A percentile compares a stretch with the other conserved stretches of the same genome.
phyloP scores from a whole-genome alignment of 441 rosid species.

The Metrosideros polymorpha region DNA sequence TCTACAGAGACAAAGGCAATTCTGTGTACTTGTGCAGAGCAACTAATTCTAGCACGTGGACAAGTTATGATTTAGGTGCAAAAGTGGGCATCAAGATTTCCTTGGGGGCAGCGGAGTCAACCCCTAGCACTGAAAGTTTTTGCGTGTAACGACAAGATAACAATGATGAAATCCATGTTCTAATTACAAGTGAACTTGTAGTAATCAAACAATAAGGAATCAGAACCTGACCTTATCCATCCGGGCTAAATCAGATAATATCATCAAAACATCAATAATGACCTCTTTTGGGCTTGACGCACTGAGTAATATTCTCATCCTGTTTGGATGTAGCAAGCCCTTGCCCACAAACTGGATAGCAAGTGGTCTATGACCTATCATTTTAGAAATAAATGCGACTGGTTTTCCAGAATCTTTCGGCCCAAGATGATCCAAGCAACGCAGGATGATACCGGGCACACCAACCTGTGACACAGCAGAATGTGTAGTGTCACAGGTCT shows the following conservation, averaged over 20 bases:
- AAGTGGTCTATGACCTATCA: slow-evolving; percentile 68
- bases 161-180: neutral
- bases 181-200: neutral
- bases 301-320: slow-evolving; percentile 67
- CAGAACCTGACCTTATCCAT: slow-evolving; percentile 77
- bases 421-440: slow-evolving; percentile 78
- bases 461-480: slow-evolving; percentile 52
- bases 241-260: slow-evolving; percentile 86
- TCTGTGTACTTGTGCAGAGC: neutral
- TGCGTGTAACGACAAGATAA: neutral
- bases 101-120: neutral
- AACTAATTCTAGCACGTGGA: neutral
- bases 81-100: neutral
- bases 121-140: neutral
- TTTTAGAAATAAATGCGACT: slow-evolving; percentile 91
- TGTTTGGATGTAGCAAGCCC: slow-evolving; percentile 75
- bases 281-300: slow-evolving; percentile 71
- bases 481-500: slow-evolving; percentile 1
- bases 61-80: neutral
- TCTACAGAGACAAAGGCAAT: neutral
- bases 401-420: slow-evolving; percentile 72
- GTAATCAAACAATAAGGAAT: neutral
- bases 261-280: slow-evolving; percentile 78
- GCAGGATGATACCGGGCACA: slow-evolving; percentile 55
- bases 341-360: slow-evolving; percentile 80